Percentiles rank a stretch among this genome's conserved stretches.
These are phyloP conservation scores for Ogataea nitratoaversa DNA, from an alignment of 805 yeast genomes.

Conservation along the genomic window DNA sequence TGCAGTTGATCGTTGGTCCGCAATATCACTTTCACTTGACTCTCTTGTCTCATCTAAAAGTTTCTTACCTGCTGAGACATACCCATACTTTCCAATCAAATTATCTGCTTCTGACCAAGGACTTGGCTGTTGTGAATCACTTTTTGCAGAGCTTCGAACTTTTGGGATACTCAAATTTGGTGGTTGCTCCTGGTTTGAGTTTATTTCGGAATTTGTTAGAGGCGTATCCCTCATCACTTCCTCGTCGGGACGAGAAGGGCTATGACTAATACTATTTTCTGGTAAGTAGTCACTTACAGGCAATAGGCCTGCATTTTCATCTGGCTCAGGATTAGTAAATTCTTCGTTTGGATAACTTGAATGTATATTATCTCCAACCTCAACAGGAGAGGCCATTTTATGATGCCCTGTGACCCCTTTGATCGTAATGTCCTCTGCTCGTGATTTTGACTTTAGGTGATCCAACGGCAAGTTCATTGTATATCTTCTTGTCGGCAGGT, in stretches of 20 bases:
- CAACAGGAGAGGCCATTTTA: not conserved
- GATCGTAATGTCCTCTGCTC: constrained; percentile 1
- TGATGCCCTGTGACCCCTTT: constrained; percentile 10
- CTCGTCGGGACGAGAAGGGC: not conserved
- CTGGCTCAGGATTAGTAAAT: not conserved
- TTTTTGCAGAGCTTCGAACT: constrained; percentile 9
- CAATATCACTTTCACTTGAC: not conserved
- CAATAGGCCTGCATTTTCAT: too few relatives aligned
- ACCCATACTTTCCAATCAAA: constrained; percentile 21
- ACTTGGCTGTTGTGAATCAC: constrained; percentile 9
- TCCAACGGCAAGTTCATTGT: constrained; percentile 15
- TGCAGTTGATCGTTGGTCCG: not conserved
- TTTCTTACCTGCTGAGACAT: constrained; percentile 14
- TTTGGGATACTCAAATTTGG: constrained; percentile 8
- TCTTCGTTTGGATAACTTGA: constrained; percentile 14
- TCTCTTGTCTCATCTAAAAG: not conserved
- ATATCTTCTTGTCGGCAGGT: constrained; percentile 8
- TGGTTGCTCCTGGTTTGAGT: not conserved
- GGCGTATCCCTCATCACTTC: not conserved
- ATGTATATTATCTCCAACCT: constrained; percentile 1
- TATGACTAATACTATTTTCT: not conserved
- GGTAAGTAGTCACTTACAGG: not conserved
- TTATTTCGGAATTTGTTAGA: not conserved
- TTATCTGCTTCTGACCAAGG: constrained; percentile 22
- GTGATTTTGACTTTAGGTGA: not conserved